A percentile compares a stretch with the other conserved stretches of the same genome.
phyloP scores from a whole-genome alignment of 257 asterid species.

The Plectranthus barbatus region DNA sequence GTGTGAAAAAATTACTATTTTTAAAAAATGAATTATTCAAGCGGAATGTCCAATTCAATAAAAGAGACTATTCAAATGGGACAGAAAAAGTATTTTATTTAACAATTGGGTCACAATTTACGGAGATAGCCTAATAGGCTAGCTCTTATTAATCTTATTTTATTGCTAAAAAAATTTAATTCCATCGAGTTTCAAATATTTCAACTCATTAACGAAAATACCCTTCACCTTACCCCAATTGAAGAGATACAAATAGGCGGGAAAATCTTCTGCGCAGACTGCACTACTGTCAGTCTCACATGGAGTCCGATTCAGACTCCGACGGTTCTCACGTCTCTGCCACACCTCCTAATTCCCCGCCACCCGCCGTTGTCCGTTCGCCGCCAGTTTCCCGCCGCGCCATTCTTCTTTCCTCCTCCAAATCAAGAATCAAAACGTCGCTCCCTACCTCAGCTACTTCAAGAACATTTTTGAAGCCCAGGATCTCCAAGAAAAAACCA shows the following conservation, averaged over 20 bases:
- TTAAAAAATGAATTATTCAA: too few relatives aligned
- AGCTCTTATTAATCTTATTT: too few relatives aligned
- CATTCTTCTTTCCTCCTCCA: slow-evolving; percentile 29
- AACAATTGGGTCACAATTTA: too few relatives aligned
- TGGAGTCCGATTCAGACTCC: slow-evolving; percentile 80
- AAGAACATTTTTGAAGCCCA: slow-evolving; percentile 52
- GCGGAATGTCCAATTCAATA: too few relatives aligned
- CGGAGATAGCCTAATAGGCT: too few relatives aligned
- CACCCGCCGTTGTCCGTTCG: slow-evolving; percentile 15
- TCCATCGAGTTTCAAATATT: too few relatives aligned
- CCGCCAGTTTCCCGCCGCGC: slow-evolving; percentile 10
- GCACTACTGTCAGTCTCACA: slow-evolving; percentile 14
- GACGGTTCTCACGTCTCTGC: slow-evolving; percentile 79
- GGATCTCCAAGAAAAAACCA: slow-evolving; percentile 33
- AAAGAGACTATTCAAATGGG: too few relatives aligned
- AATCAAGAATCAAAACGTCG: slow-evolving; percentile 33
- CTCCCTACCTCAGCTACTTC: slow-evolving; percentile 35
- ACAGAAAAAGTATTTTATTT: too few relatives aligned
- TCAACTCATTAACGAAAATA: neutral
- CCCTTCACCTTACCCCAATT: neutral
- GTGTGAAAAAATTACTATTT: too few relatives aligned
- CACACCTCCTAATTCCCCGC: slow-evolving; percentile 55
- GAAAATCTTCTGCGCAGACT: slow-evolving; percentile 13
- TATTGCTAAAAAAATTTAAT: too few relatives aligned
- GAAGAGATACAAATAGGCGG: slow-evolving; percentile 12